A percentile compares a stretch with the other conserved stretches of the same genome.
Evolutionary conservation across 1,284 basidiomycete species (phyloP).

Genomic region (Meira nashicola): DNA sequence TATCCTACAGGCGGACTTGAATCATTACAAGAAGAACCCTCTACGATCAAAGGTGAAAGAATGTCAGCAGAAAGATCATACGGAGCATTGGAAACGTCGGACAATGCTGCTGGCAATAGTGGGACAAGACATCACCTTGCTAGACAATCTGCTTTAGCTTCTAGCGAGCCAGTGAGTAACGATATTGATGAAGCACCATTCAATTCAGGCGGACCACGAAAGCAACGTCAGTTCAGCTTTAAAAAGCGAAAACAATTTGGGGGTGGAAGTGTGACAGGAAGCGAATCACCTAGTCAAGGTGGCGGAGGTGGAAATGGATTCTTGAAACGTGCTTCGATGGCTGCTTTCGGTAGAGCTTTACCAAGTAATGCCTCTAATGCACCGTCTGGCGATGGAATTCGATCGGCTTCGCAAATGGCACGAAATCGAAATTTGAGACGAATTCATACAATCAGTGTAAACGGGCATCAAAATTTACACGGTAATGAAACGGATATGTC

Average conservation of each 20-base stretch:
- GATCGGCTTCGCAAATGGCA: background rate
- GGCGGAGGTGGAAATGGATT: conserved; percentile 17
- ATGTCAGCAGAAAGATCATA: background rate
- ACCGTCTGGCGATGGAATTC: background rate
- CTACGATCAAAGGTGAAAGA: background rate
- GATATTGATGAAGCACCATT: background rate
- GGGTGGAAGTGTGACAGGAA: background rate
- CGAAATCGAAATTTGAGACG: background rate
- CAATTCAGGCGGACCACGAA: background rate
- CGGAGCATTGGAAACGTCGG: background rate
- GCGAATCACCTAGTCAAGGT: background rate
- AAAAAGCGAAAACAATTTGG: background rate
- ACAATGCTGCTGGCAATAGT: background rate
- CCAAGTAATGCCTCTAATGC: background rate
- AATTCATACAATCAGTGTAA: conserved; percentile 2
- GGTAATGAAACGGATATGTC: background rate
- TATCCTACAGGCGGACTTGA: background rate
- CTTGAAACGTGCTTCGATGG: conserved; percentile 33
- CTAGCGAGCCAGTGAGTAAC: background rate
- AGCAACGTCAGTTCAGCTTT: background rate
- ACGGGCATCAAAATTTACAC: background rate
- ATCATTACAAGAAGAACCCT: background rate
- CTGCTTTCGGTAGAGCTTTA: conserved; percentile 16
- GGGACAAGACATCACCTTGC: background rate
- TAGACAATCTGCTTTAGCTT: background rate